Evolutionary conservation across 805 yeast species (phyloP), one percentile per base, ranked within the genome.

Genomic region (Candida maesae): DNA sequence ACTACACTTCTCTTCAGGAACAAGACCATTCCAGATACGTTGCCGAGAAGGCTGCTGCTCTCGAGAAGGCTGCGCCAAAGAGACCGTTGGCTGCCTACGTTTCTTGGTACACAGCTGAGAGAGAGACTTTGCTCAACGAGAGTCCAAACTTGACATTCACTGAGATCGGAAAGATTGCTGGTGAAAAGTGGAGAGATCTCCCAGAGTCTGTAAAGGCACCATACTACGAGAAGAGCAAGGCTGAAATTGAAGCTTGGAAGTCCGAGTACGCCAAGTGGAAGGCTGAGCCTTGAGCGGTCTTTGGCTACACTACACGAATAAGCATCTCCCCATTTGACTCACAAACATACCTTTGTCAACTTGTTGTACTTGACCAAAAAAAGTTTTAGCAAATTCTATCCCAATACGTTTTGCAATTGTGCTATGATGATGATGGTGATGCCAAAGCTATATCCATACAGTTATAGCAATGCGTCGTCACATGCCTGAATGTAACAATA

Each of bases 111-210:
- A 21, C 26, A 2, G 38, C 35, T 5, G 38, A 40, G 26, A 53
- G 56, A 49, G 18, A 13, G 2, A 14, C 33, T 7, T 19, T 53
- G 15, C 6, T 27, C 5, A n/a, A 26, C 4, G 26, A 39, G 7
- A 50, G 53, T 39, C 57, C 62, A 36, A 42, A 27, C 11, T 30
- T 33, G 8, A 6, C 49, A 0, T 23, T 41, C 28, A 14, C 64
- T 13, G 73, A 67, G 38, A 27, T 68, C 31, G 63, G 66, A 13
- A 86, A 81, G 66, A 64, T 85, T 46, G 82, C 89, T 55, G 96
- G 96, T 59, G 89, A 85, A 61, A 79, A 76, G 66, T 91, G 99
- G 99, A 87, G 81, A 73, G 81, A 81, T 41, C 71, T 91, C 58
- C 67, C 72, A 44, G 84, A 77, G 42, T 81, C 77, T 29, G 88